These are phyloP conservation scores for Rhizophlyctis rosea DNA, from an alignment of 192 early-diverging fungal genomes.

Conservation along the genomic window DNA sequence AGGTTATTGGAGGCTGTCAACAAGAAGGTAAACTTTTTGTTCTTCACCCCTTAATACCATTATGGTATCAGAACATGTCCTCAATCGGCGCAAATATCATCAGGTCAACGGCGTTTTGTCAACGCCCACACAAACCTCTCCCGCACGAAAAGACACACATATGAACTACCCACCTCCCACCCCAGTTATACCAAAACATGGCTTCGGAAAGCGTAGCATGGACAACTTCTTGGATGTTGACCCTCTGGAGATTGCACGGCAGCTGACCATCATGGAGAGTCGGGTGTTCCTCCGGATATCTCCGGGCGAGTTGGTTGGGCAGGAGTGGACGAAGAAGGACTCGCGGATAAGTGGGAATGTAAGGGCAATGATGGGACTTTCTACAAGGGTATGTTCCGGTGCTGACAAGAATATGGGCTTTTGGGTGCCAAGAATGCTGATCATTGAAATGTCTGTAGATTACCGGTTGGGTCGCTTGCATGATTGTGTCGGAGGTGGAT, in stretches of 20 bases:
- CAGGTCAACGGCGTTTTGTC: no score
- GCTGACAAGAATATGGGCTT: slow-evolving; percentile 5
- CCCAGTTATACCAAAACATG: no score
- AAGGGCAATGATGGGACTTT: slow-evolving; percentile 73
- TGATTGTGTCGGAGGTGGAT: slow-evolving; percentile 77
- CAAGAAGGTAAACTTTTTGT: slow-evolving; percentile 62
- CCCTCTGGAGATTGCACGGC: slow-evolving; percentile 85
- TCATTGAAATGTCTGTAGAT: slow-evolving; percentile 30
- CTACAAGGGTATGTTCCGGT: slow-evolving; percentile 62
- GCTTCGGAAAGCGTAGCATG: no score
- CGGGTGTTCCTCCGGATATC: slow-evolving; percentile 77
- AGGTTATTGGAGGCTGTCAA: slow-evolving; percentile 74
- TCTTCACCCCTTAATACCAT: neutral
- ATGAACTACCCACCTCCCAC: no score
- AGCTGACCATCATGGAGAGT: slow-evolving; percentile 87
- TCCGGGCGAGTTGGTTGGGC: slow-evolving; percentile 81
- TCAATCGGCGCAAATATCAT: no score
- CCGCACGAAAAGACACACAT: neutral
- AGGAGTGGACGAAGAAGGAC: slow-evolving; percentile 77
- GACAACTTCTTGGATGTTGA: slow-evolving; percentile 81
- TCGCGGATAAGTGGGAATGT: slow-evolving; percentile 75
- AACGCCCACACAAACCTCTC: no score
- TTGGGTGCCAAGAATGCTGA: slow-evolving; percentile 7
- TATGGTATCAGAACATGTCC: no score
- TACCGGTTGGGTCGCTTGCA: slow-evolving; percentile 78